Conservation (phyloP, 495 filamentous ascomycete species). For the Penicillium dipodomyicola region DNA sequence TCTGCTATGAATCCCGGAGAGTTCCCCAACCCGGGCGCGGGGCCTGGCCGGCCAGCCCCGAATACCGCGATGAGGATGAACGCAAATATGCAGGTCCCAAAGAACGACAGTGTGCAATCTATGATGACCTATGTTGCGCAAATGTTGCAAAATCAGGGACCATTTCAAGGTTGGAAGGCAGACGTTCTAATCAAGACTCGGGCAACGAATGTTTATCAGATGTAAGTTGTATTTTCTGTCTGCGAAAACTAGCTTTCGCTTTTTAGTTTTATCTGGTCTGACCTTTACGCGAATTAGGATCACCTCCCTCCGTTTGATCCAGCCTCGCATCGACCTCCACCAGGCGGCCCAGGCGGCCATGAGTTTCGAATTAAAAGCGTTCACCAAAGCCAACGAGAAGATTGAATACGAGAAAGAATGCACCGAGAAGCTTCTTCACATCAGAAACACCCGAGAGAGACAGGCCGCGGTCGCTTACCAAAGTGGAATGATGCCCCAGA, state of each 20-base stretch:
- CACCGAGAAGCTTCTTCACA: conserved; percentile 48
- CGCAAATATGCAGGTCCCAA: conserved; percentile 37
- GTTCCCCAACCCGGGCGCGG: conserved; percentile 44
- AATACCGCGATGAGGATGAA: conserved; percentile 23
- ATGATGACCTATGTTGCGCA: conserved; percentile 40
- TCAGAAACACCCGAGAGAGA: conserved; percentile 45
- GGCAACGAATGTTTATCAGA: conserved; percentile 45
- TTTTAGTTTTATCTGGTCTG: conserved; percentile 3
- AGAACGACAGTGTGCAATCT: conserved; percentile 34
- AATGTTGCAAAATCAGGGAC: conserved; percentile 38
- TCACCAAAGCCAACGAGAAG: conserved; percentile 46
- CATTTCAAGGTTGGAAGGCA: conserved; percentile 47
- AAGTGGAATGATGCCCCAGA: conserved; percentile 47
- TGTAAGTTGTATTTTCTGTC: conserved; percentile 35
- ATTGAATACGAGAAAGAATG: conserved; percentile 49
- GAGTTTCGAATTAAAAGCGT: conserved; percentile 48
- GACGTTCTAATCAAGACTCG: conserved; percentile 42
- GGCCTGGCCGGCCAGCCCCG: conserved; percentile 33
- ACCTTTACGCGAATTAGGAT: conserved; percentile 32
- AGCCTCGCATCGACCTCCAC: conserved; percentile 43
- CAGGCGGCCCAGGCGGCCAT: conserved; percentile 46
- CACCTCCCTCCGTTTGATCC: conserved; percentile 50
- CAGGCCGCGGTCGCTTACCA: conserved; percentile 45
- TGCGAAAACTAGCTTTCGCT: conserved; percentile 3
- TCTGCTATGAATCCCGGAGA: conserved; percentile 52